A percentile compares a stretch with the other conserved stretches of the same genome.
These are phyloP conservation scores for Agroathelia rolfsii DNA, from an alignment of 1,284 basidiomycete species.

Conservation along the genomic window DNA sequence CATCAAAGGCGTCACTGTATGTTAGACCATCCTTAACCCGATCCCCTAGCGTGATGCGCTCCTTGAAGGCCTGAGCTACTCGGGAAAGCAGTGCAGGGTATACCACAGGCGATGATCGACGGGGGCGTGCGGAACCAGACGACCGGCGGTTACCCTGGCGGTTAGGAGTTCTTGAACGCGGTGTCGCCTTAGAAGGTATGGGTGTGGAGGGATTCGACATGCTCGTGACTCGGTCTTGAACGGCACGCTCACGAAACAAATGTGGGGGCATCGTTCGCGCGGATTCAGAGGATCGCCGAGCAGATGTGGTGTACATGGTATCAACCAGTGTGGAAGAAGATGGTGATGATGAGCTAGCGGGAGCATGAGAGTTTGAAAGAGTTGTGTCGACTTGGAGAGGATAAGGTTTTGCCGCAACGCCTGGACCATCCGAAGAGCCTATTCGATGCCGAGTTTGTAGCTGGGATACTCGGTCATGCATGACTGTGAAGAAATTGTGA, in stretches of 20 bases:
- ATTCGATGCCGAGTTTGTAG: too few relatives aligned
- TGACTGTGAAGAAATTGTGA: too few relatives aligned
- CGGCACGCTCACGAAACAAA: conserved; percentile 43
- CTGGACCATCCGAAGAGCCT: too few relatives aligned
- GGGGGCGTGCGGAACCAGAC: conserved; percentile 30
- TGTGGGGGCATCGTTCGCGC: conserved; percentile 34
- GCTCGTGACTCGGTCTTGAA: conserved; percentile 64
- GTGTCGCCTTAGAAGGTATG: conserved; percentile 25
- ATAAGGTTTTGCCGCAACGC: too few relatives aligned
- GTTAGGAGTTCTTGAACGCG: conserved; percentile 28
- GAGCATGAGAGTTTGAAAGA: conserved; percentile 25
- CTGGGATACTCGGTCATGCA: too few relatives aligned
- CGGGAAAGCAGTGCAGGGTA: conserved; percentile 93
- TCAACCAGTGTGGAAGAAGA: conserved; percentile 43
- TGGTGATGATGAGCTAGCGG: conserved; percentile 34
- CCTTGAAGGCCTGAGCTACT: conserved; percentile 89
- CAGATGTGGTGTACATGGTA: conserved; percentile 16
- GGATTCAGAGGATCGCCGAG: conserved; percentile 48
- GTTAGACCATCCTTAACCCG: conserved; percentile 90
- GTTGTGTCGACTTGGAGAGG: conserved; percentile 29
- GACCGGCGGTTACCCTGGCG: conserved; percentile 37
- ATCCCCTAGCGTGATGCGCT: conserved; percentile 71
- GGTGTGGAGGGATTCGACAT: conserved; percentile 54
- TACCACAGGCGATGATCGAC: conserved; percentile 59
- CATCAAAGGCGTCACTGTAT: conserved; percentile 95